Evolutionary conservation across 2,329 filamentous ascomycete genomes (phyloP).

Genomic region (Botrytis deweyae): DNA sequence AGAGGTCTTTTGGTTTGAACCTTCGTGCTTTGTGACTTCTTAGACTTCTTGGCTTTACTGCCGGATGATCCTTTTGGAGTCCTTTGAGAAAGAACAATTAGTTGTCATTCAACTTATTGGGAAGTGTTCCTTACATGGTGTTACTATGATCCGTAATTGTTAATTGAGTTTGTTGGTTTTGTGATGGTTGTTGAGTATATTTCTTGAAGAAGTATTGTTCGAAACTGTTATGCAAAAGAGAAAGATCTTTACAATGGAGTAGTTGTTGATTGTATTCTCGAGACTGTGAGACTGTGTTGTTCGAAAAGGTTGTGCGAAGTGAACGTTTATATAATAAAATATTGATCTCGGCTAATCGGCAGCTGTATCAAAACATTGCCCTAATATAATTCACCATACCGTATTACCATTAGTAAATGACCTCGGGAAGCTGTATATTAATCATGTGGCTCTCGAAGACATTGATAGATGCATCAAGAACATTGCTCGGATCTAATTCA

Average conservation of each 20-base stretch:
- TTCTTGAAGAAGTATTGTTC: neutral
- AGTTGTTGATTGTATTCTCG: neutral
- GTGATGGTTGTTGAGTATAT: too few relatives aligned
- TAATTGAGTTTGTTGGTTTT: neutral
- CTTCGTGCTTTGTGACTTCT: neutral
- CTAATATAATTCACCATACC: neutral
- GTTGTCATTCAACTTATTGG: neutral
- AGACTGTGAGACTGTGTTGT: neutral
- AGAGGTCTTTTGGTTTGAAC: neutral
- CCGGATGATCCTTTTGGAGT: accelerated
- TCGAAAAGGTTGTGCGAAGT: neutral
- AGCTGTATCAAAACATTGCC: neutral
- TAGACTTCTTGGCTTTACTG: too few relatives aligned
- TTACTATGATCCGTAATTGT: accelerated
- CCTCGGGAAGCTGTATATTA: neutral
- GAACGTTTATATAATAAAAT: neutral
- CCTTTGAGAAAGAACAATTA: neutral
- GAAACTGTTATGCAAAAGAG: neutral
- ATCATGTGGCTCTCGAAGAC: neutral
- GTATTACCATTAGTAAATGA: neutral
- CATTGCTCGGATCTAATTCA: neutral
- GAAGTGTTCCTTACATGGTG: neutral
- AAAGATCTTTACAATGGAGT: neutral
- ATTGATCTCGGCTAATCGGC: neutral
- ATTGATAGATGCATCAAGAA: neutral